These are phyloP conservation scores for Dictyostelium purpureum DNA, from an alignment of 78 protist species.

Conservation along the genomic window DNA sequence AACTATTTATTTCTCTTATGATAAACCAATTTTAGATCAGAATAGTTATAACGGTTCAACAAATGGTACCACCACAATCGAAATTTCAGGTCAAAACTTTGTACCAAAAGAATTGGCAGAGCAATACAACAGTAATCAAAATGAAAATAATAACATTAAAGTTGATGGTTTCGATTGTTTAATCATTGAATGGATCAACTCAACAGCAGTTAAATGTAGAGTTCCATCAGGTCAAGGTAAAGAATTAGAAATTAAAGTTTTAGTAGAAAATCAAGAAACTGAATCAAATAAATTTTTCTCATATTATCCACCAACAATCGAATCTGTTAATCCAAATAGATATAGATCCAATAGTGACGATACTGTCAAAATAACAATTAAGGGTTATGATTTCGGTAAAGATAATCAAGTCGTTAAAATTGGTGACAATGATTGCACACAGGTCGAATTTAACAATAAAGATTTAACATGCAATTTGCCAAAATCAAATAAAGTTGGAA, in stretches of 20 bases:
- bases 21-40: background rate
- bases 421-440: constrained; percentile 14
- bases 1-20: background rate
- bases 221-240: constrained; percentile 36
- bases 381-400: constrained; percentile 30
- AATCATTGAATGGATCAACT: background rate
- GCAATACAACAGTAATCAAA: background rate
- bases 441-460: background rate
- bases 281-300: constrained; percentile 4
- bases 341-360: background rate
- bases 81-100: constrained; percentile 26
- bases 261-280: constrained; percentile 10
- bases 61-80: background rate
- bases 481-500: background rate
- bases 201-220: background rate
- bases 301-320: constrained; percentile 10
- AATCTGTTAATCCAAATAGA: background rate
- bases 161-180: background rate
- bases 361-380: background rate
- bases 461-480: background rate
- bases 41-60: constrained; percentile 1
- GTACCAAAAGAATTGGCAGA: background rate
- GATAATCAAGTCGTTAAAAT: constrained; percentile 2
- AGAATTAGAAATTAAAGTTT: constrained; percentile 7
- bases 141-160: background rate